Evolutionary conservation across 2,329 filamentous ascomycete species (phyloP), one percentile per base, ranked within the genome.

Genomic region (Calonectria hongkongensis): DNA sequence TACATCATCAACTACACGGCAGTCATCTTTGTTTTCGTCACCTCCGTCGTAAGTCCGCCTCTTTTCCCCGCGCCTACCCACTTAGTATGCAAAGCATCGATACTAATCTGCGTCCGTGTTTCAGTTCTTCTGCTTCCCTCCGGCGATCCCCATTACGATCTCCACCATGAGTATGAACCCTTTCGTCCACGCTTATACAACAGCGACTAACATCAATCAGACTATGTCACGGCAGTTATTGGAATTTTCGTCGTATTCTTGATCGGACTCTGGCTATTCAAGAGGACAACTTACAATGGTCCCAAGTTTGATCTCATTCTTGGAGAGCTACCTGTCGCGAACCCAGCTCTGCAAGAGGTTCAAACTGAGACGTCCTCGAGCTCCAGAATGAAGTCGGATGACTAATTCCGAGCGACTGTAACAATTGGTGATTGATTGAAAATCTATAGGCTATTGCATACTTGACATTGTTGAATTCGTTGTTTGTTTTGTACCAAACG

Each of bases 21-120:
- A 4, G 79, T 81, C 0, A 69, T 84, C 1, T 86, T 84, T 60
- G 83, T 86, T 1, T 75, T 84, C n/a, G 80, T 85, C 0, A 86
- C 84, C 5, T 85, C 84, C 18, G 79, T 85, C 27, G 81, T 82
- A 56, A 78, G 80, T 76, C 18, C 9, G 15, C 13, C 5, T 28
- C 27, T 4, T 30, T 30, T 28, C 1, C 39, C 12, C 12, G 4
- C 4, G 9, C 30, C 33, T 2, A 16, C n/a, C 7, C 2, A 7
- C 16, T 16, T 21, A 21, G 21, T 2, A 6, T 33, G 8, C 28
- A 9, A 4, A 65, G 62, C 2, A 41, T 21, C 21, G 30, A 45
- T 66, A 25, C 47, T 71, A 18, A 71, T 54, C 36, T 21, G 10
- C 7, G 18, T n/a, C n/a, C 12, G 27, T 2, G 5, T 28, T 16